These are phyloP conservation scores for Colletotrichum musae DNA, from an alignment of 2,329 filamentous ascomycete genomes.

Conservation along the genomic window DNA sequence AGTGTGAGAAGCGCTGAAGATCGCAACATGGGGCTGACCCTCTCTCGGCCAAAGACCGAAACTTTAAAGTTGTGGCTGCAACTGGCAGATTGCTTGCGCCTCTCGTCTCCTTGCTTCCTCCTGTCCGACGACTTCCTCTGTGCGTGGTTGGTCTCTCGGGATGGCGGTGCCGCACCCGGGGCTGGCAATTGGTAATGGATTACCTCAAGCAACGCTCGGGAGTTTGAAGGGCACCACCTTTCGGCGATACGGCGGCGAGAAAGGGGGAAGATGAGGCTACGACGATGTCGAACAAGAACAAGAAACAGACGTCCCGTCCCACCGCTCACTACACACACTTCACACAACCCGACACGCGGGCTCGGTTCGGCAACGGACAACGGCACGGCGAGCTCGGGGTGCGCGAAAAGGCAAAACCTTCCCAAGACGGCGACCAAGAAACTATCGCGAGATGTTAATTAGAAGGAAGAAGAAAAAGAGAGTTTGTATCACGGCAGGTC, in stretches of 20 bases:
- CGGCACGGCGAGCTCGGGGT: conserved; percentile 1
- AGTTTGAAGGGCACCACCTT: conserved; percentile 2
- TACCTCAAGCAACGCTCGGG: neutral
- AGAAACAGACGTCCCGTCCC: neutral
- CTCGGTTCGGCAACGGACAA: neutral
- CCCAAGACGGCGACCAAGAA: neutral
- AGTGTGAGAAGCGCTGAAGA: conserved; percentile 20
- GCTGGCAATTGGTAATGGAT: conserved; percentile 6
- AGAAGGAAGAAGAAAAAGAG: conserved; percentile 32
- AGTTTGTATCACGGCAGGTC: conserved; percentile 35
- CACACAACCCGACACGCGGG: neutral
- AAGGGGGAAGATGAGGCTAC: neutral
- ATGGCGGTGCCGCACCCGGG: no score
- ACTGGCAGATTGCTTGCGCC: conserved; percentile 17
- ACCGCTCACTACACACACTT: neutral
- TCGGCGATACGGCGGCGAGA: neutral
- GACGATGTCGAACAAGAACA: neutral
- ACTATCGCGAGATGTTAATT: conserved; percentile 18
- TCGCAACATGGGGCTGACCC: conserved; percentile 11
- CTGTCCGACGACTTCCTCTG: no score
- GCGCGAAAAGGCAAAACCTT: neutral
- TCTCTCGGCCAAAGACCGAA: conserved; percentile 37
- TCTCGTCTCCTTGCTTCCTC: neutral
- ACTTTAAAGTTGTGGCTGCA: conserved; percentile 18
- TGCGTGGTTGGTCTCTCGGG: no score